These are phyloP conservation scores for Aegilops tauschii DNA, from an alignment of 176 grass and related monocot genomes.

Conservation along the genomic window DNA sequence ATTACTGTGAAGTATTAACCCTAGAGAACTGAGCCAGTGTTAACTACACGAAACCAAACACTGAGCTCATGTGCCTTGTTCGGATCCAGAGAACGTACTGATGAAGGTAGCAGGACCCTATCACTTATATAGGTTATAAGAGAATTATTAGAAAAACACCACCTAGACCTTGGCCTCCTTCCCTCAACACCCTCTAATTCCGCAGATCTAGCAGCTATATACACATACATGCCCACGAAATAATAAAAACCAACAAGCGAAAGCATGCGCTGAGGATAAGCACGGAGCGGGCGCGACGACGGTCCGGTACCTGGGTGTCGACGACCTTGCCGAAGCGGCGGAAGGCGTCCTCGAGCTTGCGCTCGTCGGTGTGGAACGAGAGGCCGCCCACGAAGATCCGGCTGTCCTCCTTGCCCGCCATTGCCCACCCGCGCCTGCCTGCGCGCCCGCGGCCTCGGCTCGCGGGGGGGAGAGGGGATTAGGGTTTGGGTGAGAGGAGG, in stretches of 20 bases:
- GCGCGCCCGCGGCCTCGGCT: background rate
- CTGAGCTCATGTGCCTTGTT: background rate
- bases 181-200: background rate
- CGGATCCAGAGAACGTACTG: background rate
- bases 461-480: background rate
- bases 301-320: constrained; percentile 53
- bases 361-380: constrained; percentile 58
- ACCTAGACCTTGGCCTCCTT: too few species aligned
- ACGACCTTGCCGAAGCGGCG: constrained; percentile 84
- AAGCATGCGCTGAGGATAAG: background rate
- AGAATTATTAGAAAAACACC: background rate
- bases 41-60: background rate
- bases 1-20: background rate
- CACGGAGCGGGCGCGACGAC: background rate
- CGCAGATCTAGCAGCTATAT: constrained; percentile 26
- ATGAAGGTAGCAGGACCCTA: background rate
- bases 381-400: constrained; percentile 96
- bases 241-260: background rate
- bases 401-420: constrained; percentile 68
- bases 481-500: constrained; percentile 16
- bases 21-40: background rate
- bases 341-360: constrained; percentile 66
- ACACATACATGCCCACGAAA: too few species aligned
- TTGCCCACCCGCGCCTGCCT: background rate
- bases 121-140: background rate